Percentiles rank a stretch among this genome's conserved stretches.
Conservation (phyloP, 2,329 filamentous ascomycete species). For the Fusarium sp. region DNA sequence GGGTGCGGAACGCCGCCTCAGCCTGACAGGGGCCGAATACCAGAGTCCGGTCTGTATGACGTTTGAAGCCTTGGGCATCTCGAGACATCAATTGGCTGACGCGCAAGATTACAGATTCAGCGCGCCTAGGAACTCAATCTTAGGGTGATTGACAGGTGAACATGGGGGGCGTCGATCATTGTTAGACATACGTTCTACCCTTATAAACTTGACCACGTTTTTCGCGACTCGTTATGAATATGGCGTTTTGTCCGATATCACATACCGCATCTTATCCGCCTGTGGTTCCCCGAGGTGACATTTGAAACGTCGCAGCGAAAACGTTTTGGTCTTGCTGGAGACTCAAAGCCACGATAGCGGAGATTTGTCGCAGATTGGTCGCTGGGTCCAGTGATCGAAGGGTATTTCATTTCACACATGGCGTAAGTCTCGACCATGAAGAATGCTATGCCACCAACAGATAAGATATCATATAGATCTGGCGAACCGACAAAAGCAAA, state of each 20-base stretch:
- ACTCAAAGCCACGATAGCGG: slow-evolving; percentile 18
- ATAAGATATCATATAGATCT: background rate
- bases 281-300: background rate
- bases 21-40: slow-evolving; percentile 34
- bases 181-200: background rate
- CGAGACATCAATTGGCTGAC: background rate
- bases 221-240: background rate
- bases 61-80: slow-evolving; percentile 10
- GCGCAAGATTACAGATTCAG: background rate
- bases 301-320: background rate
- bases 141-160: slow-evolving; percentile 3
- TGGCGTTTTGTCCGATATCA: slow-evolving; percentile 16
- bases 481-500: slow-evolving; percentile 12
- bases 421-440: background rate
- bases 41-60: background rate
- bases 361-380: slow-evolving; percentile 1
- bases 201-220: slow-evolving; percentile 6
- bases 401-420: background rate
- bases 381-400: background rate
- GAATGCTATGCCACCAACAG: background rate
- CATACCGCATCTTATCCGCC: background rate
- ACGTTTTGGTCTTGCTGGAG: background rate
- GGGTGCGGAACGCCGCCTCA: slow-evolving; percentile 25
- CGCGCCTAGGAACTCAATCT: slow-evolving; percentile 17
- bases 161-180: background rate